Percentiles rank a stretch among this genome's conserved stretches.
Conservation (phyloP, 228 moss, liverwort and hornwort genomes). For the Sphagnum fallax region DNA sequence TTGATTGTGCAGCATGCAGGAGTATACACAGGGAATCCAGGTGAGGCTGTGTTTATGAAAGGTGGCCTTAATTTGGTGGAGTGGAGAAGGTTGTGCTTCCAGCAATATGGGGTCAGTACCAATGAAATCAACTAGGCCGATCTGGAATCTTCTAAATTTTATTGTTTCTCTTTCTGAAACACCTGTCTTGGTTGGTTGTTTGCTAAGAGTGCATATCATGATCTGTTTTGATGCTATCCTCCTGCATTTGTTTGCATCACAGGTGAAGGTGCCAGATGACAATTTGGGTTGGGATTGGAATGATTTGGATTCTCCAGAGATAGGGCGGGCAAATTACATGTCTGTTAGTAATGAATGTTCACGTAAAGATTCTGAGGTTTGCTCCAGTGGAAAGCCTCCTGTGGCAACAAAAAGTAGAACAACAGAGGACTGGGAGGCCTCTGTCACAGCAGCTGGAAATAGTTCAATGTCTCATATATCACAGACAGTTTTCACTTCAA, state of each 20-base stretch:
- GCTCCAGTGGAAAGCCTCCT: constrained; percentile 36
- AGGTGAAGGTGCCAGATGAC: constrained; percentile 88
- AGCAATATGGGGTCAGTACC: constrained; percentile 55
- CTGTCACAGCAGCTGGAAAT: constrained; percentile 37
- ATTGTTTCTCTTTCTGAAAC: no score
- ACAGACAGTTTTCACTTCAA: constrained; percentile 43
- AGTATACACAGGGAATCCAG: constrained; percentile 62
- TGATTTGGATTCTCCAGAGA: constrained; percentile 34
- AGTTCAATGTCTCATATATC: constrained; percentile 33
- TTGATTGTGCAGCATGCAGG: constrained; percentile 62
- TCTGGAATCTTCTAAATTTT: no score
- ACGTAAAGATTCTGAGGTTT: constrained; percentile 68
- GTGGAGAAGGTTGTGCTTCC: constrained; percentile 72
- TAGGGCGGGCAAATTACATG: constrained; percentile 51
- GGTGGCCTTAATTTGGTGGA: constrained; percentile 69
- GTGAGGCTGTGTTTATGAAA: constrained; percentile 56
- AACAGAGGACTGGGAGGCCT: constrained; percentile 75
- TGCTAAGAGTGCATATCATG: no score
- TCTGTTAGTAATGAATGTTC: constrained; percentile 59
- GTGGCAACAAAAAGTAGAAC: constrained; percentile 48
- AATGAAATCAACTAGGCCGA: not conserved
- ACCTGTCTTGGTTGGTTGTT: no score
- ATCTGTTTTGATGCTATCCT: no score
- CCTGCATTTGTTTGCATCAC: not conserved
- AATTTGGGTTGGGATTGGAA: constrained; percentile 91